A percentile compares a stretch with the other conserved stretches of the same genome.
phyloP scores from a whole-genome alignment of 2,329 filamentous ascomycete species.

The Chaetomium strumarium region DNA sequence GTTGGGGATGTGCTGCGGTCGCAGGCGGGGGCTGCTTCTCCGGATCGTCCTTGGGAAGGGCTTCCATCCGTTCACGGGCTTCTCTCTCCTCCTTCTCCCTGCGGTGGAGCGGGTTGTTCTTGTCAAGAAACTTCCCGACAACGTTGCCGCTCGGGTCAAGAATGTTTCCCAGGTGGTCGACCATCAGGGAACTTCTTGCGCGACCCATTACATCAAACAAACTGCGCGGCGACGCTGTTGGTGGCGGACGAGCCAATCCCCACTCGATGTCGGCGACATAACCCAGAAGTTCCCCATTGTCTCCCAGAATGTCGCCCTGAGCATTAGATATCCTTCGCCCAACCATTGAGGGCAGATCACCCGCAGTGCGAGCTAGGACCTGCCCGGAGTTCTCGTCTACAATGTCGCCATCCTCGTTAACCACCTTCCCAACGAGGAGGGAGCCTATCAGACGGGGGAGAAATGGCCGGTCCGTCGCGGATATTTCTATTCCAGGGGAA shows the following conservation, averaged over 20 bases:
- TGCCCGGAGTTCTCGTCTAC: conserved; percentile 42
- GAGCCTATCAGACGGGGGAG: conserved; percentile 26
- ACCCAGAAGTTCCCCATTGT: conserved; percentile 38
- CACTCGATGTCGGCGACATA: conserved; percentile 40
- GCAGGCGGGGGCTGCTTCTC: background rate
- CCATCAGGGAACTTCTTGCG: conserved; percentile 33
- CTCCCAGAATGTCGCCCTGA: conserved; percentile 42
- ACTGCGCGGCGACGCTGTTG: conserved; percentile 22
- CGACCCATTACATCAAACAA: conserved; percentile 32
- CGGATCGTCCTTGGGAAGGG: background rate
- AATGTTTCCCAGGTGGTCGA: conserved; percentile 42
- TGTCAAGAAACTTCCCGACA: conserved; percentile 43
- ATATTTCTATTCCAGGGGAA: conserved; percentile 28
- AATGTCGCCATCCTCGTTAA: conserved; percentile 52
- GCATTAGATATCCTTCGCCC: conserved; percentile 41
- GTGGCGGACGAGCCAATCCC: conserved; percentile 15
- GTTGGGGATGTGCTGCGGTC: background rate
- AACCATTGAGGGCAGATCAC: conserved; percentile 51
- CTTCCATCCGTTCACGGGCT: conserved; percentile 31
- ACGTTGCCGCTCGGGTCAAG: conserved; percentile 40
- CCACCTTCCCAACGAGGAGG: conserved; percentile 40
- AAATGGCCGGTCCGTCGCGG: conserved; percentile 26
- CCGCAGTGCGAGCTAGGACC: conserved; percentile 47
- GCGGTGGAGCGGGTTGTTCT: conserved; percentile 41
- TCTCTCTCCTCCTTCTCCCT: conserved; percentile 27